Evolutionary conservation across 2,329 filamentous ascomycete species (phyloP), one percentile per base, ranked within the genome.

Genomic region (Colletotrichum simmondsii): DNA sequence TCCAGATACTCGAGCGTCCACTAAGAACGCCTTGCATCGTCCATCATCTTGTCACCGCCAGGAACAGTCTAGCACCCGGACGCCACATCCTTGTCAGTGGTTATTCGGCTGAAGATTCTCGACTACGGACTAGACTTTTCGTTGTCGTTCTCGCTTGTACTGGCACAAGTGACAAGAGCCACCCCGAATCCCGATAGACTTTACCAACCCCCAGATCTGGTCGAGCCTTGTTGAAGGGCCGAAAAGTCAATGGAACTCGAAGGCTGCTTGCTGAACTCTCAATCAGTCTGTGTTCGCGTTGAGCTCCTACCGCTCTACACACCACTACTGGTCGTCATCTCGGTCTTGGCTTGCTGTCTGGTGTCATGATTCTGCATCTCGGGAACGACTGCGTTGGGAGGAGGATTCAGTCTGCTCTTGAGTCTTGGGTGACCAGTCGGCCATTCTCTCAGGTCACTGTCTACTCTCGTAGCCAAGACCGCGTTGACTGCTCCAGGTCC

Each of bases 41-140:
- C 65, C 59, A 46, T 69, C 46, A 54, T 70, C 53, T 37, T 64
- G 59, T 68, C 42, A 49, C 52, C 30, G 53, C 56, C 70, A 70
- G 70, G 60, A 61, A 72, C 59, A 42, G 60, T 46, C 53, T 61
- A 54, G 35, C 35, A 72, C 35, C 54, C 35, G 56, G n/a, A 35
- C 60, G 70, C 66, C 70, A 65, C 60, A 70, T 60, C 60, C 70
- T 64, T 54, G 65, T 65, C 35, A 56, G 42, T 16, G 24, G 32
- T 58, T 59, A 14, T 59, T 53, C 65, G 53, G 67, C 62, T 66
- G 26, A 53, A 26, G 62, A 65, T 65, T 59, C 26, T 42, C 3
- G 28, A 58, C 65, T 42, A 42, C 37, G 1, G 37, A 30, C 49
- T 30, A 4, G 5, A 60, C 30, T 59, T 59, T 59, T 64, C 58